These are phyloP conservation scores for Lippia alba DNA, from an alignment of 305 asterid genomes.

Conservation along the genomic window DNA sequence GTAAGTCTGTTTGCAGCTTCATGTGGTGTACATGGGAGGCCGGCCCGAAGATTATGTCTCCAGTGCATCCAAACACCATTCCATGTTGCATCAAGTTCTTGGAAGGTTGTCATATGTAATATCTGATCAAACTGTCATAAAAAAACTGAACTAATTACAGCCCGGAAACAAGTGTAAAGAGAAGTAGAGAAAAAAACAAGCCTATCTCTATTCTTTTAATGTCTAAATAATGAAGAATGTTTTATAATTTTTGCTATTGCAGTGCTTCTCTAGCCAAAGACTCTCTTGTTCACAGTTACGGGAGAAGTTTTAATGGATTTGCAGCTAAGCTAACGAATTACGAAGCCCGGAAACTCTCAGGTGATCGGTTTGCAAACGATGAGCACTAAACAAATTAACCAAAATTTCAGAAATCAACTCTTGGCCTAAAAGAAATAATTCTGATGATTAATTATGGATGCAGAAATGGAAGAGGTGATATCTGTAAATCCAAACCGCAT, in stretches of 20 bases:
- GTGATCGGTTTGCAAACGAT: slow-evolving; percentile 27
- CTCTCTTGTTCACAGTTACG: slow-evolving; percentile 50
- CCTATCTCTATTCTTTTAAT: neutral
- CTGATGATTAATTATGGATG: neutral
- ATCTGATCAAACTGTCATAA: neutral
- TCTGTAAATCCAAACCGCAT: slow-evolving; percentile 53
- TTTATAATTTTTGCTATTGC: slow-evolving; percentile 17
- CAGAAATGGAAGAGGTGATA: slow-evolving; percentile 65
- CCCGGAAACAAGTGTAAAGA: no score
- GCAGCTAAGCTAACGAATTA: slow-evolving; percentile 52
- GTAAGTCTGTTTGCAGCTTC: slow-evolving; percentile 37
- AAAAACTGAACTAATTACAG: neutral
- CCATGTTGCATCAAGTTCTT: slow-evolving; percentile 49
- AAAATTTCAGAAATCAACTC: no score
- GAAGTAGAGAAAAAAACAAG: no score
- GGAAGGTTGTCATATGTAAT: slow-evolving; percentile 48
- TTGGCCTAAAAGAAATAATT: neutral
- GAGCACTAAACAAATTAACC: neutral
- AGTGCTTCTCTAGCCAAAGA: slow-evolving; percentile 51
- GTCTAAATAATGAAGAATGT: neutral
- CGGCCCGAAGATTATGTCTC: slow-evolving; percentile 40
- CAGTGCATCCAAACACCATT: slow-evolving; percentile 45
- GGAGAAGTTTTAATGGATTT: slow-evolving; percentile 63
- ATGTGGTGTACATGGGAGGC: slow-evolving; percentile 62
- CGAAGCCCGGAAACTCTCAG: slow-evolving; percentile 44